A percentile compares a stretch with the other conserved stretches of the same genome.
phyloP scores from a whole-genome alignment of 2,329 filamentous ascomycete species.

The Didymellaceae sp. region DNA sequence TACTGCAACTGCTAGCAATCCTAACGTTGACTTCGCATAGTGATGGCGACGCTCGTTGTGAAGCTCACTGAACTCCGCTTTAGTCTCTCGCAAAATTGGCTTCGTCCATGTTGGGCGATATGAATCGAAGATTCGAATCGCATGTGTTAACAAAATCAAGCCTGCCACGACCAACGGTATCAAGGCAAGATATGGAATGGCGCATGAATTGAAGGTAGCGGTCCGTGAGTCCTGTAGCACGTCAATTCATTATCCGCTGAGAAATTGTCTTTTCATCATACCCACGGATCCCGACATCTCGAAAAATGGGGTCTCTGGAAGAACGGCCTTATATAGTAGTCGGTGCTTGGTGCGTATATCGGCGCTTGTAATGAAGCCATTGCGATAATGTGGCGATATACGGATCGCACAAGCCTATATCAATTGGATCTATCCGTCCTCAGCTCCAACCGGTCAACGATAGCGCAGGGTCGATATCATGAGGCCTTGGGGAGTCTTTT shows the following conservation, averaged over 20 bases:
- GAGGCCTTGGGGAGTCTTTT: constrained; percentile 2
- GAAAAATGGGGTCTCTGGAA: constrained; percentile 27
- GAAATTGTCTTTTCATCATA: constrained; percentile 9
- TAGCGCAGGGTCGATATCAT: constrained; percentile 24
- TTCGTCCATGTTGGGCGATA: constrained; percentile 58
- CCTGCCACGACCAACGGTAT: constrained; percentile 48
- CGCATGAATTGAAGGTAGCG: constrained; percentile 51
- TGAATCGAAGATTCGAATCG: constrained; percentile 37
- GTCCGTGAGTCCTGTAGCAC: constrained; percentile 39
- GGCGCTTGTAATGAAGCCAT: constrained; percentile 39
- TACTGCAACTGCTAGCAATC: constrained; percentile 32
- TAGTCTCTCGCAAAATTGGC: constrained; percentile 55
- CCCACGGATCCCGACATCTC: constrained; percentile 40
- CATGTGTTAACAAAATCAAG: constrained; percentile 48
- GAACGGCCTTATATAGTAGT: background rate
- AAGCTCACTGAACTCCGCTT: constrained; percentile 41
- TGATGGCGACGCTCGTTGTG: constrained; percentile 34
- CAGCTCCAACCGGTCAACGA: constrained; percentile 25
- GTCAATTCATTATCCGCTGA: constrained; percentile 17
- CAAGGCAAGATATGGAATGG: constrained; percentile 48
- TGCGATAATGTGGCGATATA: constrained; percentile 1
- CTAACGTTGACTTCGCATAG: constrained; percentile 35
- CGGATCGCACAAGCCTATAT: constrained; percentile 20
- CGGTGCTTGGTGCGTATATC: constrained; percentile 22
- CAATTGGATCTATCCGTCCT: constrained; percentile 29